Evolutionary conservation across 441 rosid species (phyloP).

Genomic region (Jatropha multifida): DNA sequence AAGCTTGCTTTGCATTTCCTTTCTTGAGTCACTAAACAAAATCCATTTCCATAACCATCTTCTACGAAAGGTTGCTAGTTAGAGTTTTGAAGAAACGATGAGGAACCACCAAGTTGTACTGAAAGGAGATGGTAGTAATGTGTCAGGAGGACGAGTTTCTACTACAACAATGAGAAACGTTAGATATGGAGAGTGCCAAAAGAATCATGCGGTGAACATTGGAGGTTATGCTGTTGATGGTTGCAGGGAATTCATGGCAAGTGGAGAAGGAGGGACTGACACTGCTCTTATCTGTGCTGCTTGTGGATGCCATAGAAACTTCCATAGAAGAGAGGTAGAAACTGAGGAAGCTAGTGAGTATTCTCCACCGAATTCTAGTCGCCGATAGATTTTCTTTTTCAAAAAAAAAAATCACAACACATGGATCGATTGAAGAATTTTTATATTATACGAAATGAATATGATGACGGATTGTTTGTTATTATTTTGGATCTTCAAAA

Average conservation of each 20-base stretch:
- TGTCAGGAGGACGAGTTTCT: slow-evolving; percentile 42
- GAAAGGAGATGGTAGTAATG: slow-evolving; percentile 30
- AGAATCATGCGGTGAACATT: slow-evolving; percentile 78
- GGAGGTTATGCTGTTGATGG: slow-evolving; percentile 95
- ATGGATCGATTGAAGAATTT: neutral
- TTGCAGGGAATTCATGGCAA: slow-evolving; percentile 90
- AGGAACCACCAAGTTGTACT: slow-evolving; percentile 75
- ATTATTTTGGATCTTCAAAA: slow-evolving; percentile 5
- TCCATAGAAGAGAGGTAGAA: slow-evolving; percentile 67
- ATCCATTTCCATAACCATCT: slow-evolving; percentile 4
- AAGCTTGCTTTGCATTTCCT: neutral
- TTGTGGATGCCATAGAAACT: slow-evolving; percentile 87
- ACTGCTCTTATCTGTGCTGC: slow-evolving; percentile 76
- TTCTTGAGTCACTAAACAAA: slow-evolving; percentile 15
- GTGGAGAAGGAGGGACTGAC: slow-evolving; percentile 51
- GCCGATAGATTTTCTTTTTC: neutral
- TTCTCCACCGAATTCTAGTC: slow-evolving; percentile 56
- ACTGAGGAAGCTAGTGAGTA: slow-evolving; percentile 85
- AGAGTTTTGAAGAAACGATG: slow-evolving; percentile 49
- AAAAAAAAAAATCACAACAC: neutral
- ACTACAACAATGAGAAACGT: slow-evolving; percentile 42
- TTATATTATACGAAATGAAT: neutral
- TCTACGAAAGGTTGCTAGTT: neutral
- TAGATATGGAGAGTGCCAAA: slow-evolving; percentile 82
- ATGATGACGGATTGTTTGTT: slow-evolving; percentile 6